Evolutionary conservation across 306 rosid genomes (phyloP).

Genomic region (Gillenia trifoliata): DNA sequence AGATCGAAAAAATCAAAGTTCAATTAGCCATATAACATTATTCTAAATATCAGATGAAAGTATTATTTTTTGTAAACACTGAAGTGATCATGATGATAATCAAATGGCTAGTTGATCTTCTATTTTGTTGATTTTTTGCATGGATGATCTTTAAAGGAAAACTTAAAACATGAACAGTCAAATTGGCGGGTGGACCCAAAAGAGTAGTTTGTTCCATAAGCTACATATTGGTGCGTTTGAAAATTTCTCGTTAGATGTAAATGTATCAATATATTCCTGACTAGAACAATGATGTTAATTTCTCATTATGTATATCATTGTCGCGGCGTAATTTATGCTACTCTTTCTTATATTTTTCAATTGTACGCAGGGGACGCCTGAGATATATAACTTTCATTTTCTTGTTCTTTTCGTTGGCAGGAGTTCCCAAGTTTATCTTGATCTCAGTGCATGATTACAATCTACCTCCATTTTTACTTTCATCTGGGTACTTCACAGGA

Average conservation of each 20-base stretch:
- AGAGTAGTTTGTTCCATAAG: neutral
- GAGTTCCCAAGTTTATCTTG: constrained; percentile 81
- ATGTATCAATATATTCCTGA: neutral
- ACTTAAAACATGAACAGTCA: neutral
- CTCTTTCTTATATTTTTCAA: neutral
- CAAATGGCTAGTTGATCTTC: neutral
- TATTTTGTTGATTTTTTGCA: neutral
- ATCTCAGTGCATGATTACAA: constrained; percentile 94
- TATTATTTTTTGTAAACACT: too few species aligned
- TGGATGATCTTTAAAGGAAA: neutral
- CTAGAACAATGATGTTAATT: neutral
- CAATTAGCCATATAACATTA: neutral
- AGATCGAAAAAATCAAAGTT: too few species aligned
- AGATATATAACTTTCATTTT: neutral
- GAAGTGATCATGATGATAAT: too few species aligned
- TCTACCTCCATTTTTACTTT: constrained; percentile 70
- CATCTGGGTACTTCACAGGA: constrained; percentile 87
- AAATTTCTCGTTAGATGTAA: neutral
- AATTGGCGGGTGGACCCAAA: neutral
- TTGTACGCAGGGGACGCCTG: neutral
- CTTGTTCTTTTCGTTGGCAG: constrained; percentile 38
- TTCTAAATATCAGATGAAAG: neutral
- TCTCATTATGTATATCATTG: neutral
- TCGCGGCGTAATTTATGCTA: neutral
- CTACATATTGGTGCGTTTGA: neutral